Percentiles rank a stretch among this genome's conserved stretches.
Conservation (phyloP, 306 rosid genomes). For the Quercus variabilis region DNA sequence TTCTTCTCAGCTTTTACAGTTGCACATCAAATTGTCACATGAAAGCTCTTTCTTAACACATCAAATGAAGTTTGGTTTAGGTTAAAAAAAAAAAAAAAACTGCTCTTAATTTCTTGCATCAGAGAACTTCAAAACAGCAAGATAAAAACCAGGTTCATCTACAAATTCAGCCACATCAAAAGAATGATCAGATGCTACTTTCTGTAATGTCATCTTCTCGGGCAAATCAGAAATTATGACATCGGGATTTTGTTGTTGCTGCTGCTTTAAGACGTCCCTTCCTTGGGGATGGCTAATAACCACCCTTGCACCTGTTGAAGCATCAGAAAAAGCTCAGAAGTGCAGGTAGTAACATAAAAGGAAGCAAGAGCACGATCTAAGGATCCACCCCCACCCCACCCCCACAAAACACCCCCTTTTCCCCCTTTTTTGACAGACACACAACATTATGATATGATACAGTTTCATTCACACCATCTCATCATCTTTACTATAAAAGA, state of each 20-base stretch:
- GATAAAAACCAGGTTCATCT: constrained; percentile 61
- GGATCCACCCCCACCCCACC: too few relatives aligned
- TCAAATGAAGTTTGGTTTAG: not conserved
- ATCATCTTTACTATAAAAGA: not conserved
- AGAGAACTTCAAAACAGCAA: constrained; percentile 57
- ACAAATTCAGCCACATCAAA: constrained; percentile 61
- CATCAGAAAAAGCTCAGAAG: constrained; percentile 14
- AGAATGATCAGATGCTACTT: constrained; percentile 56
- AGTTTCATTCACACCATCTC: not conserved
- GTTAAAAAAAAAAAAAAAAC: not conserved
- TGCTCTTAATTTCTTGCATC: constrained; percentile 10
- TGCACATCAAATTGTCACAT: not conserved
- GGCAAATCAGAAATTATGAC: constrained; percentile 71
- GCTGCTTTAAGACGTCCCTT: constrained; percentile 56
- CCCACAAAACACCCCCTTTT: too few relatives aligned
- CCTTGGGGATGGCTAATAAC: constrained; percentile 87
- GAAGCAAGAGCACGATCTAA: not conserved
- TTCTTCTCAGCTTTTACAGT: too few relatives aligned
- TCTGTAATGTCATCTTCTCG: constrained; percentile 47
- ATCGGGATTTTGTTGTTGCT: constrained; percentile 50
- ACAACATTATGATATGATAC: constrained; percentile 1
- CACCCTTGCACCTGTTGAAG: constrained; percentile 65
- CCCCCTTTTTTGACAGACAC: not conserved
- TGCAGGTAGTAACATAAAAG: not conserved
- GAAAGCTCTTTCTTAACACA: not conserved